These are phyloP conservation scores for Neurospora sp. DNA, from an alignment of 2,329 filamentous ascomycete species.

Conservation along the genomic window DNA sequence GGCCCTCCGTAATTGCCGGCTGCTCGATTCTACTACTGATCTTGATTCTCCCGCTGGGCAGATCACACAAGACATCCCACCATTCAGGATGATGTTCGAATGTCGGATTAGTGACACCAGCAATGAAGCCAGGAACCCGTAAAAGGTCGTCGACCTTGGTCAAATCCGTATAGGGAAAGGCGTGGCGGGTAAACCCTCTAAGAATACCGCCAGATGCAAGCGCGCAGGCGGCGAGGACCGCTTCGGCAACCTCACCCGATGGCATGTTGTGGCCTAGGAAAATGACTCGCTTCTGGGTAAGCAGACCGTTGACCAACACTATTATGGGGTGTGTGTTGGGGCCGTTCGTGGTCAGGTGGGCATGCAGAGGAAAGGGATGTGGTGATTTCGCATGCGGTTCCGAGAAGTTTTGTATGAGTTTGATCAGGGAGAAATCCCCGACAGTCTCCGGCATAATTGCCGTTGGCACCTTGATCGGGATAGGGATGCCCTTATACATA, in stretches of 20 bases:
- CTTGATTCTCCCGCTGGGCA: conserved; percentile 85
- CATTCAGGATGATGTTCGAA: conserved; percentile 93
- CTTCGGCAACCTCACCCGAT: conserved; percentile 91
- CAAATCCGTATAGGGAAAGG: conserved; percentile 95
- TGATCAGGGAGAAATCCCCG: conserved; percentile 94
- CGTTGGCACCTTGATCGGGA: conserved; percentile 92
- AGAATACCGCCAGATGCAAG: conserved; percentile 87
- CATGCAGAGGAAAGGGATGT: conserved; percentile 75
- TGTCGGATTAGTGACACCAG: conserved; percentile 92
- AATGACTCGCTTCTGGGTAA: conserved; percentile 93
- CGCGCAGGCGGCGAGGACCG: conserved; percentile 94
- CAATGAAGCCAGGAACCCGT: conserved; percentile 94
- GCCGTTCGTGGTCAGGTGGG: conserved; percentile 88
- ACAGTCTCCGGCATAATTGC: conserved; percentile 92
- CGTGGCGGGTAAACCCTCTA: conserved; percentile 87
- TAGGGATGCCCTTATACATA: conserved; percentile 90
- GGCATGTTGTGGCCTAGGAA: conserved; percentile 93
- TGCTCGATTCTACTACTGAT: conserved; percentile 83
- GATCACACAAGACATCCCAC: conserved; percentile 95
- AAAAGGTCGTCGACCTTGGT: conserved; percentile 96
- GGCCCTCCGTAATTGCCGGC: conserved; percentile 72
- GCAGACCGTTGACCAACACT: conserved; percentile 82
- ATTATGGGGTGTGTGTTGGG: conserved; percentile 88
- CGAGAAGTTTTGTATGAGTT: conserved; percentile 91
- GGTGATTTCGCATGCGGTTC: conserved; percentile 71